Base-by-base conservation (phyloP, 192 early-diverging fungal species). In the Coemansia sp. region DNA sequence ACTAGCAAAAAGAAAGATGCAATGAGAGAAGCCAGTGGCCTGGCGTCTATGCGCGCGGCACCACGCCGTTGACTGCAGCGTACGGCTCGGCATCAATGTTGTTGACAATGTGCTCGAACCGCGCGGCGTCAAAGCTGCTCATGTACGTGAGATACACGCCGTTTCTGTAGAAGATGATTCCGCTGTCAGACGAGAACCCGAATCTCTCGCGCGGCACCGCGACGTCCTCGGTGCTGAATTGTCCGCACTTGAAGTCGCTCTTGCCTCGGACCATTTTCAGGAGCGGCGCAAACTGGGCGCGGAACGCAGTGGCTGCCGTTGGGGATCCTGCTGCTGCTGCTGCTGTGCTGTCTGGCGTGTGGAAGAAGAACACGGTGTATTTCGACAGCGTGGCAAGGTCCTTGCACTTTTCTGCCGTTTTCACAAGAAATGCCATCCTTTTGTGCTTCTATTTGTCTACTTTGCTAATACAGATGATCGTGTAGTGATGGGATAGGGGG, bases 291-390 rank as follows among this genome's bases (percentile, higher is more conserved):
- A 64, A 38, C 12, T 40, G 14, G 12, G 22, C 11, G 37, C 49
- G 14, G 37, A 64, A 64, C 11, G 25, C 37, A 7, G n/a, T 5
- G 2, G 63, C 20, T 0, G 5, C n/a, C 25, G 50, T 46, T 25
- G 13, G 40, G 57, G n/a, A 7, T 32, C 2, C 2, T 32, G 32
- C 2, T 4, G 32, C 32, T 32, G 32, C 4, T 32, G 32, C 32
- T 32, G 32, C 32, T 32, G 32, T 32, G 32, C 32, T 54, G 13
- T 22, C 25, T 6, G 51, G 19, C 9, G 8, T 25, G 25, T 64
- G n/a, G 63, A 51, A 64, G 49, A 64, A 64, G 4, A 64, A 46
- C 14, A 64, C 63, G 5, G 38, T 46, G 13, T 64, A 64, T 43
- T 64, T 51, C 14, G 46, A 37, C 14, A 64, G 48, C 1, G 1